Conservation (phyloP, 768 basidiomycete species). For the Hebeloma cylindrosporum region DNA sequence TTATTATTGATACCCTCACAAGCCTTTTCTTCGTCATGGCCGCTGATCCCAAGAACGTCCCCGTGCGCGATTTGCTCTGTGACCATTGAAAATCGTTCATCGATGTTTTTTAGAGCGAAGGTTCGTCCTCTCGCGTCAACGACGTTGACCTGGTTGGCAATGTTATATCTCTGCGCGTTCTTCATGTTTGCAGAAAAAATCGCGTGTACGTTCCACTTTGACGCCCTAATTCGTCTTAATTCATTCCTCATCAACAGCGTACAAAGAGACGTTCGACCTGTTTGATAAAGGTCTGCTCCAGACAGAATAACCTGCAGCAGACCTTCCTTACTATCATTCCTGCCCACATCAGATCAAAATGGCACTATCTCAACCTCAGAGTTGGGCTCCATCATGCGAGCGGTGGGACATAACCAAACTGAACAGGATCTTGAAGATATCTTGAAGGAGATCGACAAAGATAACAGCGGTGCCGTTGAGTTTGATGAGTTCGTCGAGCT, state of each 20-base stretch:
- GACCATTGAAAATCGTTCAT: too few species aligned
- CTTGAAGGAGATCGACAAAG: slow-evolving; percentile 48
- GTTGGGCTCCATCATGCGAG: slow-evolving; percentile 49
- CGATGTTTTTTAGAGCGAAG: too few species aligned
- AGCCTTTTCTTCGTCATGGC: too few species aligned
- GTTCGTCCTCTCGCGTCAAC: too few species aligned
- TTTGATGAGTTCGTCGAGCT: slow-evolving; percentile 48
- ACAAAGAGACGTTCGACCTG: slow-evolving; percentile 98
- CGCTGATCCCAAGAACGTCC: too few species aligned
- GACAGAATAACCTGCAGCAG: slow-evolving; percentile 5
- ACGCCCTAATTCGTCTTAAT: too few species aligned
- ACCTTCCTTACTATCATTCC: neutral
- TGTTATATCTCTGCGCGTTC: too few species aligned
- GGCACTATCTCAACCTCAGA: slow-evolving; percentile 51
- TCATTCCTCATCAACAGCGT: slow-evolving; percentile 51
- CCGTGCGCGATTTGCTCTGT: too few species aligned
- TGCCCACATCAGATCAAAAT: slow-evolving; percentile 40
- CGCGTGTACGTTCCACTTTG: too few species aligned
- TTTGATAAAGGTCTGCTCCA: slow-evolving; percentile 84
- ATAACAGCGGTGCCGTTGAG: slow-evolving; percentile 46
- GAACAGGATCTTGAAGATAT: slow-evolving; percentile 49
- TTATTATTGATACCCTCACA: too few species aligned
- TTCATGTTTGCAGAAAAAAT: too few species aligned
- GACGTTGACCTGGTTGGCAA: too few species aligned
- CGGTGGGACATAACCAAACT: slow-evolving; percentile 49